phyloP scores from a whole-genome alignment of 2,329 filamentous ascomycete species.

The Chaetomium sp. region DNA sequence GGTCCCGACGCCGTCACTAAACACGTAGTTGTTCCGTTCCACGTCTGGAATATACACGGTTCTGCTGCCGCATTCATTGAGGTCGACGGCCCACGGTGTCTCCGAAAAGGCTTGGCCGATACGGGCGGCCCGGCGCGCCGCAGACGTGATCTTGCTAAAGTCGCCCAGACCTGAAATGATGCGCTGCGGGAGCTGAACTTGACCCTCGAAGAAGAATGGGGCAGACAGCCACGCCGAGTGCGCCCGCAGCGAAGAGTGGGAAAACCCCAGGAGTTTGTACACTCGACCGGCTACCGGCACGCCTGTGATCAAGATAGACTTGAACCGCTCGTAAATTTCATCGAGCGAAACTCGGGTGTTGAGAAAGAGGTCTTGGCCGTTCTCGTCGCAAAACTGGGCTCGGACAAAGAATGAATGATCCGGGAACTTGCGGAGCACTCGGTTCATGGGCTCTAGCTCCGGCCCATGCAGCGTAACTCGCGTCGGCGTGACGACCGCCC shows the following conservation, averaged over 20 bases:
- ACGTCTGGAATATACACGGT: conserved; percentile 43
- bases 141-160: conserved; percentile 44
- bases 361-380: conserved; percentile 56
- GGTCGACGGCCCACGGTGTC: conserved; percentile 56
- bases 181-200: conserved; percentile 31
- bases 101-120: conserved; percentile 69
- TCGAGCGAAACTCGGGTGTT: conserved; percentile 46
- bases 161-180: conserved; percentile 46
- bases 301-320: conserved; percentile 48
- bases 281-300: conserved; percentile 57
- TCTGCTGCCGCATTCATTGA: conserved; percentile 34
- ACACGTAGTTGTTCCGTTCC: conserved; percentile 48
- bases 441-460: conserved; percentile 61
- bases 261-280: conserved; percentile 69
- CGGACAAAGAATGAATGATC: conserved; percentile 59
- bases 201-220: conserved; percentile 34
- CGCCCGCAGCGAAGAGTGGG: conserved; percentile 67
- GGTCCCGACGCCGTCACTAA: conserved; percentile 75
- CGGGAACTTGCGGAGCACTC: conserved; percentile 61
- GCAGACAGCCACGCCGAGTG: conserved; percentile 63
- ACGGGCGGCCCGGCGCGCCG: conserved; percentile 51
- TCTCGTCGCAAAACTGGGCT: conserved; percentile 68
- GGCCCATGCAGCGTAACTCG: conserved; percentile 53
- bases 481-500: conserved; percentile 54
- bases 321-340: conserved; percentile 53